Conservation (phyloP, 1,284 basidiomycete genomes). For the Blastosporella zonata region DNA sequence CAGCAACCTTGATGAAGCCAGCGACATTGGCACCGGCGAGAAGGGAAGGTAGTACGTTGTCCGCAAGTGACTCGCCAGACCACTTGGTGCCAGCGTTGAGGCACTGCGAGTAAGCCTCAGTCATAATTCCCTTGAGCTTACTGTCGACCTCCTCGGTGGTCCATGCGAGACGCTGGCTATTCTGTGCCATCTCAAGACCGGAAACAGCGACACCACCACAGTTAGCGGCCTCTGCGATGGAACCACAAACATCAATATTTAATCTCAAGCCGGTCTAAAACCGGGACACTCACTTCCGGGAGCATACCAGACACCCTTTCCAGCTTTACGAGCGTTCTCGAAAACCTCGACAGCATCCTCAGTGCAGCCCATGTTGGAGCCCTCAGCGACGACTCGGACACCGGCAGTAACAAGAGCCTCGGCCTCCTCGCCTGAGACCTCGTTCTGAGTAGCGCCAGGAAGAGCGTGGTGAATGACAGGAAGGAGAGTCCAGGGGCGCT, state of each 20-base stretch:
- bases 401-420: constrained; percentile 69
- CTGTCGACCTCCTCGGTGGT: constrained; percentile 66
- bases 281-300: constrained; percentile 56
- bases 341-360: constrained; percentile 74
- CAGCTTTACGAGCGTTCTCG: constrained; percentile 58
- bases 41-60: constrained; percentile 55
- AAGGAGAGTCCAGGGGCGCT: constrained; percentile 76
- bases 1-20: constrained; percentile 68
- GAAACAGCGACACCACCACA: constrained; percentile 71
- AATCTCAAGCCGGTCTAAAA: background rate
- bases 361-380: constrained; percentile 77
- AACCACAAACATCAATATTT: constrained; percentile 4
- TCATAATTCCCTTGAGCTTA: constrained; percentile 78
- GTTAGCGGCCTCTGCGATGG: constrained; percentile 59
- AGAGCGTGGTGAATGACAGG: constrained; percentile 69
- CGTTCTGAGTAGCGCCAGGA: constrained; percentile 80
- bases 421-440: constrained; percentile 73
- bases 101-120: constrained; percentile 49
- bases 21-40: constrained; percentile 76
- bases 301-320: constrained; percentile 61
- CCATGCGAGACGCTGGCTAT: constrained; percentile 69
- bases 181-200: constrained; percentile 82
- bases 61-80: constrained; percentile 44
- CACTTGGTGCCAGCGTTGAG: constrained; percentile 58
- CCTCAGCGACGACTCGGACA: constrained; percentile 75